A percentile compares a stretch with the other conserved stretches of the same genome.
These are phyloP conservation scores for Trichocomaceae sp. DNA, from an alignment of 2,329 filamentous ascomycete genomes.

Conservation along the genomic window DNA sequence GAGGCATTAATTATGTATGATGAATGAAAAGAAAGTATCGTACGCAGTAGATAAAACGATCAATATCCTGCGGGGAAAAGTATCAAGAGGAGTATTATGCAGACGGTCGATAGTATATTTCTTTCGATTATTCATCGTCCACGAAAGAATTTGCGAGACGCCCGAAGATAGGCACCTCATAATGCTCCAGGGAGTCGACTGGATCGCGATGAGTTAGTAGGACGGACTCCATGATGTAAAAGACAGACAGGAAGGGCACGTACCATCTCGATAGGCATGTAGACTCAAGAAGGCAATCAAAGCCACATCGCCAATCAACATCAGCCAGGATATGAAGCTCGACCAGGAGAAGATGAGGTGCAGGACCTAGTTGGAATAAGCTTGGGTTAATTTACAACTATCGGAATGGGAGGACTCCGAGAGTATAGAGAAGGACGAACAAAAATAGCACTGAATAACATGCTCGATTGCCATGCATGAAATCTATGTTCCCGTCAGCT, in stretches of 20 bases:
- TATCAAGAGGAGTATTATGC: background rate
- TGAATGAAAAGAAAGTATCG: background rate
- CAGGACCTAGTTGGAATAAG: slow-evolving; percentile 50
- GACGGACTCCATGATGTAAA: background rate
- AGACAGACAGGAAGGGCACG: slow-evolving; percentile 26
- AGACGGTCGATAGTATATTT: background rate
- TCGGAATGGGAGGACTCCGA: background rate
- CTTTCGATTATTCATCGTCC: slow-evolving; percentile 63
- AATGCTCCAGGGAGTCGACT: slow-evolving; percentile 62
- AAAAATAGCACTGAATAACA: slow-evolving; percentile 68
- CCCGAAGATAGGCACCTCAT: slow-evolving; percentile 83
- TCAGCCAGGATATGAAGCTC: slow-evolving; percentile 70
- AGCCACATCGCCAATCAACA: slow-evolving; percentile 68
- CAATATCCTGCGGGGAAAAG: background rate
- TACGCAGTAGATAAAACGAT: background rate
- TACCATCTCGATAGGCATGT: slow-evolving; percentile 78
- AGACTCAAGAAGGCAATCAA: slow-evolving; percentile 70
- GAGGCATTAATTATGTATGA: background rate
- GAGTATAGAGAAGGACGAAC: slow-evolving; percentile 30
- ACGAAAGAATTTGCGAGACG: slow-evolving; percentile 79
- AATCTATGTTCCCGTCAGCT: slow-evolving; percentile 52
- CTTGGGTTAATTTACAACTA: background rate
- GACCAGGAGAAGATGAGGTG: slow-evolving; percentile 87
- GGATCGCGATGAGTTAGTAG: background rate
- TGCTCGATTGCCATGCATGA: slow-evolving; percentile 89